phyloP scores from a whole-genome alignment of 257 asterid genomes.

The Phtheirospermum japonicum region DNA sequence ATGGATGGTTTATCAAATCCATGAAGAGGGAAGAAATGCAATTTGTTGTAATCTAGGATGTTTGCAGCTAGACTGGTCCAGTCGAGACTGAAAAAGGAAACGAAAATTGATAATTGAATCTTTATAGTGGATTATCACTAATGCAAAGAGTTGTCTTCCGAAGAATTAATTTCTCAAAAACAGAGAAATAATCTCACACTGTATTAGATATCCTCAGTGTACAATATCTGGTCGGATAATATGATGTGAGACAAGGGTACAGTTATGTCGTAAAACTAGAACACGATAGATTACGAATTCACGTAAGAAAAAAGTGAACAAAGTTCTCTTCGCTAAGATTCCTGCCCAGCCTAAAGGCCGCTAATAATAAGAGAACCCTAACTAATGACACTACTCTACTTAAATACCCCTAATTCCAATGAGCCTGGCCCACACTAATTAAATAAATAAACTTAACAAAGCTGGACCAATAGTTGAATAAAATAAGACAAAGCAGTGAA shows the following conservation, averaged over 20 bases:
- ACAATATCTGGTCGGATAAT: constrained; percentile 13
- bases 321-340: not conserved
- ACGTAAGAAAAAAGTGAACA: not conserved
- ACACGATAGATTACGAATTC: not conserved
- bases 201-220: constrained; percentile 5
- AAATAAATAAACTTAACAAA: not conserved
- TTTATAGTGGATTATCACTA: too few species aligned
- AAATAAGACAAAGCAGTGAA: not conserved
- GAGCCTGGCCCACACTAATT: not conserved
- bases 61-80: too few species aligned
- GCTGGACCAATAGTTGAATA: not conserved
- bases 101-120: too few species aligned
- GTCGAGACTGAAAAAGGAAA: too few species aligned
- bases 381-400: not conserved
- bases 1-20: too few species aligned
- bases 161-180: too few species aligned
- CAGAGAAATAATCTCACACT: too few species aligned
- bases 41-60: too few species aligned
- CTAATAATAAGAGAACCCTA: not conserved
- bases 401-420: not conserved
- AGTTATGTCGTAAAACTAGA: not conserved
- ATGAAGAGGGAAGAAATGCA: too few species aligned
- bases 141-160: too few species aligned
- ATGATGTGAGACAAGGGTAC: not conserved
- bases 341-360: not conserved